Conservation (phyloP, 23 red algal species). For the Gracilaria vermiculophylla region DNA sequence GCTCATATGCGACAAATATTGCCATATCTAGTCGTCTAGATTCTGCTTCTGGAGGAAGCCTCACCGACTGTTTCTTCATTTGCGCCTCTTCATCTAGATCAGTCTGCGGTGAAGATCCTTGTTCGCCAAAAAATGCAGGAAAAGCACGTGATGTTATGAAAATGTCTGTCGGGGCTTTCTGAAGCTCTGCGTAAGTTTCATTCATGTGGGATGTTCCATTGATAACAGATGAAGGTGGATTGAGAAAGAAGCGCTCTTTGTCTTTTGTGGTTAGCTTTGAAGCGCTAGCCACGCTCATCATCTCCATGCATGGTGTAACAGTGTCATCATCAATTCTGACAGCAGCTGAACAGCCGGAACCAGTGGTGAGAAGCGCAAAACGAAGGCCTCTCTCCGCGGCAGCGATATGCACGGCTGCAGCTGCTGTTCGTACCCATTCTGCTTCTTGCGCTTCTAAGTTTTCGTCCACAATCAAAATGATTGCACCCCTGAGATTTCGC, state of each 20-base stretch:
- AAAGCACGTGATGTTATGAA: conserved; percentile 31
- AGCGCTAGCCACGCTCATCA: conserved; percentile 25
- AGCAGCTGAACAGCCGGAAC: conserved; percentile 42
- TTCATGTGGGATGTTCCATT: not conserved
- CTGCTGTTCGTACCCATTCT: conserved; percentile 45
- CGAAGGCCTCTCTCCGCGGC: conserved; percentile 27
- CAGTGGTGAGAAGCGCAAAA: conserved; percentile 52
- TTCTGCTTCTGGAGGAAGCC: conserved; percentile 35
- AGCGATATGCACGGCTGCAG: conserved; percentile 37
- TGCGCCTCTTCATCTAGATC: not conserved
- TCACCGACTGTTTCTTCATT: not conserved
- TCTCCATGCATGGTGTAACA: not conserved
- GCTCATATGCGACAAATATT: conserved; percentile 41
- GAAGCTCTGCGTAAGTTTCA: conserved; percentile 1
- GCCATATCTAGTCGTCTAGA: conserved; percentile 49
- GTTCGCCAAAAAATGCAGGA: not conserved
- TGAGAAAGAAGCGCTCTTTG: conserved; percentile 56
- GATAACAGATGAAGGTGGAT: not conserved
- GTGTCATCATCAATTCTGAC: conserved; percentile 38
- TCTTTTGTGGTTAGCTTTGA: conserved; percentile 15
- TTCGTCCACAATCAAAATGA: conserved; percentile 62
- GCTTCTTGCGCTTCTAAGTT: conserved; percentile 40
- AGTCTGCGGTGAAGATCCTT: not conserved
- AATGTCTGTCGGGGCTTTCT: conserved; percentile 3
- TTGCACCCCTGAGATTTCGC: conserved; percentile 23